These are phyloP conservation scores for Fusarium oxysporum DNA, from an alignment of 2,329 filamentous ascomycete species.

Conservation along the genomic window DNA sequence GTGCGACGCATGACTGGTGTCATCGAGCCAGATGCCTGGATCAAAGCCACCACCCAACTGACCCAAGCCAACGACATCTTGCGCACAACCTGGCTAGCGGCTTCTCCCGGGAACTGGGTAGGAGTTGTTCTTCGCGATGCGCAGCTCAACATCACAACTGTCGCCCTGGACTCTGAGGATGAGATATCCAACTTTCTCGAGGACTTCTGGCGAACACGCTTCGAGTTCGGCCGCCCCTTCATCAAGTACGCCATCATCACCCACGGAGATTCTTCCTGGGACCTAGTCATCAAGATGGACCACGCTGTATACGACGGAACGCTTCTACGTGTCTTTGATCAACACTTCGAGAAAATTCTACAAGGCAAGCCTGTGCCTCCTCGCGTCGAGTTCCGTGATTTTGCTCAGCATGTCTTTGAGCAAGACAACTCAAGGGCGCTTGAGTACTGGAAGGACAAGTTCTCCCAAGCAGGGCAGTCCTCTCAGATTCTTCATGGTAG, in stretches of 20 bases:
- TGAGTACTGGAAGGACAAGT: not conserved
- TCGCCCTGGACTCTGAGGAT: accelerated
- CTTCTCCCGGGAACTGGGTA: not conserved
- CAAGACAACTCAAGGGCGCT: not conserved
- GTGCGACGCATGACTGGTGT: not conserved
- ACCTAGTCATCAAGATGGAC: slow-evolving; percentile 1
- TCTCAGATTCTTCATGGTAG: not conserved
- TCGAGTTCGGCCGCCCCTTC: not conserved
- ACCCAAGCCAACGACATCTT: not conserved
- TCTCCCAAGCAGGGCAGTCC: accelerated
- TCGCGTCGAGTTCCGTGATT: not conserved
- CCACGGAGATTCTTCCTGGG: not conserved
- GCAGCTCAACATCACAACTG: not conserved
- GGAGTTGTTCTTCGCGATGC: not conserved
- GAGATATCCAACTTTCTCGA: not conserved
- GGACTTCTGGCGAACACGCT: not conserved
- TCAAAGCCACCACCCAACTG: not conserved
- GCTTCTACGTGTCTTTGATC: not conserved
- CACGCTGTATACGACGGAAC: not conserved
- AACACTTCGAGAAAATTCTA: not conserved
- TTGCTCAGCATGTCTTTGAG: not conserved
- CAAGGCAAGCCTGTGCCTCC: not conserved
- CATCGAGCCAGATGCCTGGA: not conserved
- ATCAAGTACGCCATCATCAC: slow-evolving; percentile 2
- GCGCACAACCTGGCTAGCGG: not conserved